Evolutionary conservation across 257 asterid species (phyloP).

Genomic region (Fraxinus excelsior): DNA sequence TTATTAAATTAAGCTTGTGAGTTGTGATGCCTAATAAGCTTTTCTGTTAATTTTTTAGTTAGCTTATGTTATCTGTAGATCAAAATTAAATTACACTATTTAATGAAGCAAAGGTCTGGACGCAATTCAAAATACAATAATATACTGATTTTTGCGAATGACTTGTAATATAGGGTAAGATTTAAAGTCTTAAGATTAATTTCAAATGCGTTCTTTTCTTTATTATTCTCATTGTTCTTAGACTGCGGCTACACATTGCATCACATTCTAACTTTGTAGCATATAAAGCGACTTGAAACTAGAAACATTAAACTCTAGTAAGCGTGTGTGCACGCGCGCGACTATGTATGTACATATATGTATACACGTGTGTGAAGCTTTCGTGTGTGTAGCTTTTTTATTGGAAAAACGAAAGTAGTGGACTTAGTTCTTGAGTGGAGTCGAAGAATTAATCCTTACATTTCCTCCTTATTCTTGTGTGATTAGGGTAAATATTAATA

Average conservation of each 20-base stretch:
- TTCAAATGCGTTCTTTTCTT: background rate
- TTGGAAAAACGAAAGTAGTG: constrained; percentile 47
- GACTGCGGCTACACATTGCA: constrained; percentile 31
- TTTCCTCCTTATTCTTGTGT: constrained; percentile 27
- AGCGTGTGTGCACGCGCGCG: background rate
- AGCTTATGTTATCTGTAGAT: background rate
- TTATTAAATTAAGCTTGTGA: background rate
- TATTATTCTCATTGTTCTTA: constrained; percentile 20
- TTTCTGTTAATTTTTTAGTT: background rate
- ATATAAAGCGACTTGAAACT: constrained; percentile 39
- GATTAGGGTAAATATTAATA: constrained; percentile 27
- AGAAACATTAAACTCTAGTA: constrained; percentile 26
- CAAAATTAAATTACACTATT: background rate
- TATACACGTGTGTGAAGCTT: constrained; percentile 12
- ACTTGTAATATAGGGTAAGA: background rate
- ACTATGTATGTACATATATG: background rate
- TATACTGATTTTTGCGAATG: background rate
- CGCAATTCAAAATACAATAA: background rate
- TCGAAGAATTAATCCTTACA: constrained; percentile 31
- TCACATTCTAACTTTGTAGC: constrained; percentile 43
- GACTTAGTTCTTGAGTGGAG: constrained; percentile 42
- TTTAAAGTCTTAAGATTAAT: background rate
- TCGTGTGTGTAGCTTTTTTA: constrained; percentile 29
- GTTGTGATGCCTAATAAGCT: background rate
- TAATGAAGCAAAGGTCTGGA: background rate